Base-by-base conservation (phyloP, 306 rosid species). In the Cicer chorassanicum region DNA sequence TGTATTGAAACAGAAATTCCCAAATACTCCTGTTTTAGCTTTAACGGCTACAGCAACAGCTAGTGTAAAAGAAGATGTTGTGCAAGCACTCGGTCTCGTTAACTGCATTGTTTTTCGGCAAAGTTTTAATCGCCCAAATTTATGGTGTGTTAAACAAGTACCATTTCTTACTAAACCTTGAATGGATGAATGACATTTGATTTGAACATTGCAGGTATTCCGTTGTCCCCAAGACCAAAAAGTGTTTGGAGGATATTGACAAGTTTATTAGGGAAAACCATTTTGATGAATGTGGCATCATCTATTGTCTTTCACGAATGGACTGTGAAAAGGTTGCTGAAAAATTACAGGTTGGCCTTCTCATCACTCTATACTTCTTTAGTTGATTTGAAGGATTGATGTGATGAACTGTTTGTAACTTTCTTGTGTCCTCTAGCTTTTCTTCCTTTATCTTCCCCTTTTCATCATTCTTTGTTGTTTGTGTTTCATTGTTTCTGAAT, bases 1-100 rank as follows among this genome's bases (percentile, higher is more conserved):
- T 56, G 90, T 94, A 85, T 87, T 94, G 89, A 94, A 94, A 79
- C 93, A 88, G 87, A 94, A 92, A 82, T 94, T 94, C 64, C 96
- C 92, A 78, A 87, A 84, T 65, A 92, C 93, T 71, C 99, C 99
- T 57, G 99, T 94, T 66, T 80, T 94, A 82, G 99, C 99, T 80
- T 81, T 94, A 78, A 94, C 99, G 38, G 99, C 99, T 76, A 94
- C 99, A 61, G 99, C 99, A 77, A 94, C 99, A 40, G 96, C 97
- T 70, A 91, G 99, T 77, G 99, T 94, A 62, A 94, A 94, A 84
- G 98, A 94, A 82, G 99, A 94, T 84, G 99, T 94, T 41, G 99
- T 94, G 81, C 99, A 86, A 81, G 99, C 99, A 78, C 96, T 94
- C 51, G 97, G 99, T 66, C 97, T 92, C 44, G 88, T 88, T 63